These are phyloP conservation scores for Circinella minor DNA, from an alignment of 371 early-diverging fungal species.

Conservation along the genomic window DNA sequence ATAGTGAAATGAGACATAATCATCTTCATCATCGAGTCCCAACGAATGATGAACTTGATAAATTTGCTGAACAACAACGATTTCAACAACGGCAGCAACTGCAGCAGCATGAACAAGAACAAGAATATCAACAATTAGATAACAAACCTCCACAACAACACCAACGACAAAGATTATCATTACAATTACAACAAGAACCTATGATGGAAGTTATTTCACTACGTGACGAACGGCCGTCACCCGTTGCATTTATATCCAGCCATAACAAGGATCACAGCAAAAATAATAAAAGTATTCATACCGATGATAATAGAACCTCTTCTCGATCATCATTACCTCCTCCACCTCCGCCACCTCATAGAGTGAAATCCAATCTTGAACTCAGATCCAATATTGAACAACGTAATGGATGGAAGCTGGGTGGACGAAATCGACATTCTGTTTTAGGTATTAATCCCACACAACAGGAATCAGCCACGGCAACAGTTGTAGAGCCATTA, in stretches of 20 bases:
- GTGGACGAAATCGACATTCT: background rate
- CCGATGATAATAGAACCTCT: background rate
- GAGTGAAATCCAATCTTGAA: background rate
- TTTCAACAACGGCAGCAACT: background rate
- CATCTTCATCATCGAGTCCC: background rate
- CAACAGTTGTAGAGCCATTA: background rate
- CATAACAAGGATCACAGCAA: too few species aligned
- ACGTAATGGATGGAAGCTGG: conserved; percentile 1
- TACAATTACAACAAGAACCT: background rate
- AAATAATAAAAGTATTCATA: background rate
- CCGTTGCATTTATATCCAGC: background rate
- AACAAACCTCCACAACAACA: background rate
- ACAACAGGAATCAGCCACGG: background rate
- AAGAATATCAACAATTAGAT: background rate
- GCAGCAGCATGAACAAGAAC: background rate
- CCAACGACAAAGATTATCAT: background rate
- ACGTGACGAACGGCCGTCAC: background rate
- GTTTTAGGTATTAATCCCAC: background rate
- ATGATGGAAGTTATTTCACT: conserved; percentile 1
- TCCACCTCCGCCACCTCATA: background rate
- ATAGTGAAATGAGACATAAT: too few species aligned
- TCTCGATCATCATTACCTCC: conserved; percentile 4
- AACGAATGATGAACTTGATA: background rate
- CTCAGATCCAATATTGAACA: background rate
- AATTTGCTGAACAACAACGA: background rate